Evolutionary conservation across 83 land plant genomes (phyloP).

Genomic region (Picea abies): DNA sequence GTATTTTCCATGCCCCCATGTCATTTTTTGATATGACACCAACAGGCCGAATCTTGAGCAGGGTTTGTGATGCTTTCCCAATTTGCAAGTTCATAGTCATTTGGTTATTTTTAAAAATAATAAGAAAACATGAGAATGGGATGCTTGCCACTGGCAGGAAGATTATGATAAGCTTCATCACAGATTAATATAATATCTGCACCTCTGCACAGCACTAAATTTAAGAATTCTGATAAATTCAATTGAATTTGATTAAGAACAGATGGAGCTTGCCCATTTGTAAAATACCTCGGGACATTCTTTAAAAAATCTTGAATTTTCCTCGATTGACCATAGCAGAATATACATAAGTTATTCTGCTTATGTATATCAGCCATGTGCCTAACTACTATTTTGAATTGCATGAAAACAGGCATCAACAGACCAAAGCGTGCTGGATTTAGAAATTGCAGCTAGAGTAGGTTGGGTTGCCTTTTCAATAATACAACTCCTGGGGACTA

Average conservation of each 20-base stretch:
- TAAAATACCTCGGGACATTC: background rate
- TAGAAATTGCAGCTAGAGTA: slow-evolving; percentile 56
- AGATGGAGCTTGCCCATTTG: no score
- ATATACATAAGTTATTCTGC: background rate
- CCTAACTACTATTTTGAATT: background rate
- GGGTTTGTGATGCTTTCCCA: slow-evolving; percentile 25
- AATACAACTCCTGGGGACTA: slow-evolving; percentile 69
- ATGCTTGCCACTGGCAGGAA: background rate
- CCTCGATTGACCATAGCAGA: no score
- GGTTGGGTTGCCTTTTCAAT: slow-evolving; percentile 77
- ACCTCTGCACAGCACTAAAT: no score
- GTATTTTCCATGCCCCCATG: slow-evolving; percentile 80
- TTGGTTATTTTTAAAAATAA: background rate
- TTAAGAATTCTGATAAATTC: no score
- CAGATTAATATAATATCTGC: background rate
- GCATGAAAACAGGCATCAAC: slow-evolving; percentile 65
- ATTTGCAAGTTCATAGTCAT: background rate
- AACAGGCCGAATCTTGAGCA: slow-evolving; percentile 83
- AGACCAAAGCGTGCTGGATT: slow-evolving; percentile 78
- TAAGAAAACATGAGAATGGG: background rate
- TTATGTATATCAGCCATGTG: background rate
- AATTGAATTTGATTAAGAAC: no score
- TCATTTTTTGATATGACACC: slow-evolving; percentile 96
- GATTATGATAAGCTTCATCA: background rate
- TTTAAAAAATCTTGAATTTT: background rate